phyloP scores from a whole-genome alignment of 345 rosid genomes.

The Pseudoturritis turrita region DNA sequence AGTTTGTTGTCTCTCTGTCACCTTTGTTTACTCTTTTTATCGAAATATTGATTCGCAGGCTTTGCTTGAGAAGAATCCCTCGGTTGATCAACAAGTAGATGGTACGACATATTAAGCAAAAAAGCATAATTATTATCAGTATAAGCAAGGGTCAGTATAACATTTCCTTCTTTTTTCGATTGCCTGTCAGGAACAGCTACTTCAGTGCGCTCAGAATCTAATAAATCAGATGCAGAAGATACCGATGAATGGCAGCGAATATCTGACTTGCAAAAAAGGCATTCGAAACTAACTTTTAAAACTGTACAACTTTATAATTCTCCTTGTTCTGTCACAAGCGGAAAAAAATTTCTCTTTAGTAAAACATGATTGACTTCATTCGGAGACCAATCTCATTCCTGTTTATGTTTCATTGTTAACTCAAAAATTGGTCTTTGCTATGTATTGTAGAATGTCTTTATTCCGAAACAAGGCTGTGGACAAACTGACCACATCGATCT shows the following conservation, averaged over 20 bases:
- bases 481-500: too few species aligned
- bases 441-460: constrained; percentile 46
- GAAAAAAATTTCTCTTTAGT: neutral
- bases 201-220: constrained; percentile 30
- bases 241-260: constrained; percentile 62
- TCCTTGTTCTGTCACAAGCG: too few species aligned
- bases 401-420: neutral
- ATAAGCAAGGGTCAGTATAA: neutral
- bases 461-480: constrained; percentile 87
- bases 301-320: neutral
- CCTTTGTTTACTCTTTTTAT: neutral
- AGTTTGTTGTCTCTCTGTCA: neutral
- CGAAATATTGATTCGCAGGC: constrained; percentile 41
- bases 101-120: constrained; percentile 40
- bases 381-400: neutral
- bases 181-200: constrained; percentile 17
- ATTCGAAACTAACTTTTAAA: neutral
- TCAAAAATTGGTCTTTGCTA: neutral
- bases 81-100: constrained; percentile 49
- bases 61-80: constrained; percentile 72
- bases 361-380: neutral
- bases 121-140: neutral
- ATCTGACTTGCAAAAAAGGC: constrained; percentile 69
- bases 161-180: neutral
- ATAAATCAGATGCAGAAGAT: constrained; percentile 36